Evolutionary conservation across 83 land plant genomes (phyloP).

Genomic region (Picea mariana): DNA sequence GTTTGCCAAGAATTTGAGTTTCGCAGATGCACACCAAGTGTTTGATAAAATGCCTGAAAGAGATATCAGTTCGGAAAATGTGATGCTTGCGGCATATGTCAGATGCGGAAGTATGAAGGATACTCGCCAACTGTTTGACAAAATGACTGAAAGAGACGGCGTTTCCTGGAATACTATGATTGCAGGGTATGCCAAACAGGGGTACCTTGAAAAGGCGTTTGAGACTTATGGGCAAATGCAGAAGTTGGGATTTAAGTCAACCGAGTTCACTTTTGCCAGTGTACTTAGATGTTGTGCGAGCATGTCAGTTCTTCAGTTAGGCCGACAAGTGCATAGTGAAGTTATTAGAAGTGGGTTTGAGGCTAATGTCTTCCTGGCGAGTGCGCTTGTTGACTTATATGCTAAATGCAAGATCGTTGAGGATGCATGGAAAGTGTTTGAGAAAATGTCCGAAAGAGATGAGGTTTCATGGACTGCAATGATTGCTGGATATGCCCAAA

Average conservation of each 20-base stretch:
- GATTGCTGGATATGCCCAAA: constrained; percentile 26
- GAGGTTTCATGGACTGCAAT: constrained; percentile 52
- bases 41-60: background rate
- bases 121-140: constrained; percentile 34
- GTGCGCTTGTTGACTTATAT: constrained; percentile 55
- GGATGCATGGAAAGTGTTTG: constrained; percentile 31
- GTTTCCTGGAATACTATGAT: constrained; percentile 61
- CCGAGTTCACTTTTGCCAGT: constrained; percentile 45
- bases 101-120: constrained; percentile 32
- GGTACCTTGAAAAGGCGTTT: constrained; percentile 25
- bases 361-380: constrained; percentile 30
- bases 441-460: constrained; percentile 30
- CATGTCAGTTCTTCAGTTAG: constrained; percentile 26
- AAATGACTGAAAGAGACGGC: constrained; percentile 47
- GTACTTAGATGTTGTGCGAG: constrained; percentile 39
- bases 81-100: constrained; percentile 53
- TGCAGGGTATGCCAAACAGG: constrained; percentile 38
- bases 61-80: constrained; percentile 48
- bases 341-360: constrained; percentile 22
- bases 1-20: too few relatives aligned
- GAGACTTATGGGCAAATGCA: constrained; percentile 32
- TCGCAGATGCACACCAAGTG: too few relatives aligned
- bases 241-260: constrained; percentile 22
- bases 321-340: constrained; percentile 47
- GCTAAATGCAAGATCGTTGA: constrained; percentile 34